Conservation (phyloP, 1,284 basidiomycete genomes). For the Moniliophthora roreri region DNA sequence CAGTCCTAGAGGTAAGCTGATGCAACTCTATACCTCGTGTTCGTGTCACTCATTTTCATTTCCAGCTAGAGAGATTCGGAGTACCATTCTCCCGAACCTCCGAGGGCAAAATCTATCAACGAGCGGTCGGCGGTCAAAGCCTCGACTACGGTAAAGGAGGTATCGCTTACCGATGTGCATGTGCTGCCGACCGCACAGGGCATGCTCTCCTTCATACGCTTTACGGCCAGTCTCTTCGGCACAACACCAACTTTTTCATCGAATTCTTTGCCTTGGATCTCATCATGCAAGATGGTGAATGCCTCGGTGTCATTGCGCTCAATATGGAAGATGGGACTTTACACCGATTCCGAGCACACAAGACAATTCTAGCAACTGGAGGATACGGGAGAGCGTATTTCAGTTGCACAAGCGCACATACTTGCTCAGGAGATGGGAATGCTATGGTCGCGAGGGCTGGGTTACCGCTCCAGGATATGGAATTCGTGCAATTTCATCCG, state of each 20-base stretch:
- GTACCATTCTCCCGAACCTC: constrained; percentile 98
- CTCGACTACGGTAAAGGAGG: constrained; percentile 98
- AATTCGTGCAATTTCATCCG: constrained; percentile 99
- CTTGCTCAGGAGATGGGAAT: constrained; percentile 98
- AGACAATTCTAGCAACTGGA: constrained; percentile 97
- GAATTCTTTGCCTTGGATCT: constrained; percentile 99
- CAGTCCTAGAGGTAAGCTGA: constrained; percentile 95
- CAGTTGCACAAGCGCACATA: constrained; percentile 98
- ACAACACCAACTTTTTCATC: constrained; percentile 99
- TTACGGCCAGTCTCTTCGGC: constrained; percentile 97
- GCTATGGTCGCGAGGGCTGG: constrained; percentile 98
- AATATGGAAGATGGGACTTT: constrained; percentile 99
- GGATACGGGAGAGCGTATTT: constrained; percentile 99
- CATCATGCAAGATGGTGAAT: constrained; percentile 98
- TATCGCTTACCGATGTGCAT: constrained; percentile 98
- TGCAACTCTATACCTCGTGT: too few species aligned
- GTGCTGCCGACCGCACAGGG: constrained; percentile 98
- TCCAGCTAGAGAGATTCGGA: constrained; percentile 96
- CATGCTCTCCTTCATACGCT: constrained; percentile 99
- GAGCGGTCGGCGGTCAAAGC: constrained; percentile 99
- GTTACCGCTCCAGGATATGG: constrained; percentile 94
- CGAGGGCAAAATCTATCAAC: constrained; percentile 99
- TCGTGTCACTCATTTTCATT: constrained; percentile 11
- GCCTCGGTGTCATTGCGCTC: constrained; percentile 97
- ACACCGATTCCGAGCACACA: constrained; percentile 97